Base-by-base conservation (phyloP, 768 basidiomycete genomes). In the Amanita pseudoporphyria region DNA sequence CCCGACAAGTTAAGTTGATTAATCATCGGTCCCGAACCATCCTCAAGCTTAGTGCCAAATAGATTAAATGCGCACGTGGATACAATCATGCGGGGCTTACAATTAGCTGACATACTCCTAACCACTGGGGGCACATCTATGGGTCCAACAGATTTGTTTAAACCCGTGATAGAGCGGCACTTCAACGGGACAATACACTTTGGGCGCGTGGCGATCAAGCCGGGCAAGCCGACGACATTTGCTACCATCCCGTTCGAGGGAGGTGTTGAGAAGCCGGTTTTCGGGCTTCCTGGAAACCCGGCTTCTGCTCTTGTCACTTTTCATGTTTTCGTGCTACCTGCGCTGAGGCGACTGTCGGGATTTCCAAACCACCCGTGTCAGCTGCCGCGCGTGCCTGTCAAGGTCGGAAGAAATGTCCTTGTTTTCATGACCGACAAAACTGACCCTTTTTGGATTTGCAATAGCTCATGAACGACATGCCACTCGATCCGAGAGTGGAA, bases 51-150 rank as follows among this genome's bases (percentile, higher is more conserved):
- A 35, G n/a, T n/a, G n/a, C n/a, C 36, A 12, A 13, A 16, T 58
- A 86, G 83, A 32, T 65, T 84, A 47, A 61, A 70, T 4, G 69
- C 75, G 2, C 86, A 88, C 57, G 71, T 81, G 18, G 60, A 62
- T 9, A 76, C 77, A 2, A 72, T 95, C 42, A 58, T 63, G 52
- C 64, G 62, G 26, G 89, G 82, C 0, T 68, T 87, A 6, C 68
- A 73, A 32, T 58, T 62, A 16, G 84, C 87, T 0, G 91, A 94
- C 58, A 63, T 95, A 6, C 61, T 95, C 12, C 66, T 94, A 9
- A 86, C 87, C 1, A 95, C 91, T 1, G 91, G 91, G 9, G 91
- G 91, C 3, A 92, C 91, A 3, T 90, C 87, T 1, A 94, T 94
- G 91, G 91, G 91, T 0, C 76, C 90, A 1, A 81, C 80, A 1